Base-by-base conservation (phyloP, 345 rosid species). In the Trapa bicornis region DNA sequence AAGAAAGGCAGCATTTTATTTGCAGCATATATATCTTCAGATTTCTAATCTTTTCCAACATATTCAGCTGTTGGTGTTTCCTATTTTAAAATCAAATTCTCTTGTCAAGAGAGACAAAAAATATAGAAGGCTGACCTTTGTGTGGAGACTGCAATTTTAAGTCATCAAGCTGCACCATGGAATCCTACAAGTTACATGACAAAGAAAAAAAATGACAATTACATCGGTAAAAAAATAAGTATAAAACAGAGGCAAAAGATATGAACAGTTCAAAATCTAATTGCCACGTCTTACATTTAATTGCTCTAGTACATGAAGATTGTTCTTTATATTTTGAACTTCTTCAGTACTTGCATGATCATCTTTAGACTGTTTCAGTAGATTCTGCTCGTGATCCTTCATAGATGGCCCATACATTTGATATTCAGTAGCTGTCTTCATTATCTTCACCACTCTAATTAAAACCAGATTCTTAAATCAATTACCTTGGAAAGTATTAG, bases 131-230 rank as follows among this genome's bases (percentile, higher is more conserved):
- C 86, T 76, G 72, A 88, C 97, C 96, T 84, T 70, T 71, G 5
- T 68, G 32, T 65, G 72, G 12, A 64, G 82, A 72, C 66, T 76
- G 75, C 33, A 64, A 65, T 37, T 74, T 70, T 73, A 73, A 73
- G 74, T 80, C 75, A 4, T 76, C 72, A 74, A 78, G 39, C 87
- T 87, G 85, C 87, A 80, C 15, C 70, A 67, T 64, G 47, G 66
- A 69, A 69, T 73, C 65, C 63, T 56, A 76, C 45, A 64, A 69
- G 61, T 73, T 70, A 61, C 68, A 53, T 41, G 1, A 41, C 22
- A 50, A 22, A 37, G 8, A 3, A 1, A 41, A 52, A 1, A 41
- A 52, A 29, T n/a, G 39, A 15, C 36, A 47, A 37, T 48, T 14
- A 16, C 35, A 42, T 4, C 2, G 43, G 37, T 43, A 4, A 38